Base-by-base conservation (phyloP, 192 early-diverging fungal genomes). In the Coemansia sp. region DNA sequence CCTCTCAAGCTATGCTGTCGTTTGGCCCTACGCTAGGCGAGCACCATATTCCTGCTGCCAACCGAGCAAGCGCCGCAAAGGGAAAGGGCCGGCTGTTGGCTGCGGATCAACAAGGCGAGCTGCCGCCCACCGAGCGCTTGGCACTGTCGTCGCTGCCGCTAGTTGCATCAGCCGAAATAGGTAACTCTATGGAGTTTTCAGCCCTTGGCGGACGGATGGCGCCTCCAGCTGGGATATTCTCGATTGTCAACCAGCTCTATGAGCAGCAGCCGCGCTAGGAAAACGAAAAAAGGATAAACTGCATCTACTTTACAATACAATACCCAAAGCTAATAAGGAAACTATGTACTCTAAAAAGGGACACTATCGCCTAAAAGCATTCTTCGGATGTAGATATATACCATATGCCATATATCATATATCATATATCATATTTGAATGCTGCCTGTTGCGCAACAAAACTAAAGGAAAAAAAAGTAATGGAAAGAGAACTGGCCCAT, bases 171-270 rank as follows among this genome's bases (percentile, higher is more conserved):
- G 54, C 67, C 0, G 67, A 69, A 14, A 54, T 78, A 62, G 69
- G 67, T 22, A 62, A 60, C 22, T 68, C 62, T 20, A 27, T 64
- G 28, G 23, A 29, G 16, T 51, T 61, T 50, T 58, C 67, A 1
- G 23, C 29, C 14, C 29, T 49, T 22, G 46, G 47, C 23, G 66
- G 65, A 10, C 49, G 57, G n/a, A 46, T 46, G 19, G 49, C 64
- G 5, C 55, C 54, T 1, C 63, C 61, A 22, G 30, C 66, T 0
- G 63, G 70, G 16, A 65, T 67, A 14, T 66, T 78, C 16, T 78
- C 75, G 0, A 72, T 78, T 10, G 60, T 78, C 1, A 78, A 72
- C 60, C 69, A 78, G 46, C 75, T 78, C 10, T 78, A 78, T 23
- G 75, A 78, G 50, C 71, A 73, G 52, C 71, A 67, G 14, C 46